Conservation (phyloP, 768 basidiomycete species). For the Mycena olivaceomarginata region DNA sequence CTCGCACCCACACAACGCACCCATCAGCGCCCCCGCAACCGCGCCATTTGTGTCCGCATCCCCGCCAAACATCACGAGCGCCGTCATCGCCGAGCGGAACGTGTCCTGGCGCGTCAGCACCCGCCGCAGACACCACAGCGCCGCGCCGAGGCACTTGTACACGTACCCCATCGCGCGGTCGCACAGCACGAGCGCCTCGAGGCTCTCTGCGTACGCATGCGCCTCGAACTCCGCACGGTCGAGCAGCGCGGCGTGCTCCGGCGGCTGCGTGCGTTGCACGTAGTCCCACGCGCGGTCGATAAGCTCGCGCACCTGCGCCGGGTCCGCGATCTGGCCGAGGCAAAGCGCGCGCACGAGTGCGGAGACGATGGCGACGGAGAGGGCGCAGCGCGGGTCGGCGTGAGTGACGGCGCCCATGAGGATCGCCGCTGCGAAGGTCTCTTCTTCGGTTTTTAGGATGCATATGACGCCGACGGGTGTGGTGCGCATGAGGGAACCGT, state of each 20-base stretch:
- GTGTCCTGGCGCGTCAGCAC: slow-evolving; percentile 41
- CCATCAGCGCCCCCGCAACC: slow-evolving; percentile 48
- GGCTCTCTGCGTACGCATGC: slow-evolving; percentile 43
- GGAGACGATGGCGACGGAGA: slow-evolving; percentile 49
- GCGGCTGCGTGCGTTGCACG: slow-evolving; percentile 16
- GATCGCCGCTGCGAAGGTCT: slow-evolving; percentile 46
- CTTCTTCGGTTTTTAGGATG: slow-evolving; percentile 41
- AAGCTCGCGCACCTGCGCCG: slow-evolving; percentile 31
- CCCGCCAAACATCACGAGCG: slow-evolving; percentile 46
- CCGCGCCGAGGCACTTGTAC: slow-evolving; percentile 48
- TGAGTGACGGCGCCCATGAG: slow-evolving; percentile 48
- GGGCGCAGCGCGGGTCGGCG: slow-evolving; percentile 47
- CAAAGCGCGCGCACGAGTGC: slow-evolving; percentile 44
- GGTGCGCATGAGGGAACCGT: slow-evolving; percentile 50
- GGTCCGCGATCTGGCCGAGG: slow-evolving; percentile 36
- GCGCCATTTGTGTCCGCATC: slow-evolving; percentile 50
- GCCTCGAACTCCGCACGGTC: slow-evolving; percentile 42
- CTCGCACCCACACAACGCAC: slow-evolving; percentile 43
- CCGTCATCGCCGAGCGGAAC: slow-evolving; percentile 46
- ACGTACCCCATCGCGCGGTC: slow-evolving; percentile 47
- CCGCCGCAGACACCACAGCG: slow-evolving; percentile 47
- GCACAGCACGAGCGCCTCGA: slow-evolving; percentile 38
- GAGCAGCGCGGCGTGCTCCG: slow-evolving; percentile 29
- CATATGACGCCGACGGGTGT: slow-evolving; percentile 47
- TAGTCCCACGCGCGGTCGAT: slow-evolving; percentile 47